Evolutionary conservation across 305 asterid species (phyloP), one percentile per base, ranked within the genome.

Genomic region (Fraxinus baroniana): DNA sequence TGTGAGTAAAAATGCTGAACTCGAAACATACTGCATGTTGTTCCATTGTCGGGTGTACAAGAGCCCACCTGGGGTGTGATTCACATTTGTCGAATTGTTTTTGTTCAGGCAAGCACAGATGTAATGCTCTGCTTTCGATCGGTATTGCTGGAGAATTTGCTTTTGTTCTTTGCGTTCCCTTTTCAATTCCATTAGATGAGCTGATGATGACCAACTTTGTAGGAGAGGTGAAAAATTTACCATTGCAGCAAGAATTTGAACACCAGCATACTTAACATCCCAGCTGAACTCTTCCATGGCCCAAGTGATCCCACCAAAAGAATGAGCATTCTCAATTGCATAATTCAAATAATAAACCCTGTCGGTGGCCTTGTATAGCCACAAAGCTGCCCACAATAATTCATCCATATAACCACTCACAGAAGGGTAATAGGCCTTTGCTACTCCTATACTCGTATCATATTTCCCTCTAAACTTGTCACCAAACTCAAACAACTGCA

Each of bases 301-400:
- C 98, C 98, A 94, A 75, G 94, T 93, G 88, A 89, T 89, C 90
- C 99, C 99, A 86, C 98, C 98, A 84, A 91, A 90, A 36, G 93
- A 76, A 4, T 74, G 2, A 30, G 91, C 98, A 28, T 93, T 94
- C 0, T 89, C 74, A 9, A 91, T 81, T 0, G 86, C 92, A 88
- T 94, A 95, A 78, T 92, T 91, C 79, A 94, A 85, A 87, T 86
- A 95, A n/a, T 39, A 39, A 39, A 39, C 46, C 46, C 46, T 39
- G 46, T 91, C 94, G 93, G 98, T 95, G 91, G 99, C 97, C 18
- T 86, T 94, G 79, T 95, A 87, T 3, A 95, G 89, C 99, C 99
- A 94, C 83, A 94, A 8, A 35, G 98, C 97, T 80, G 92, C 97
- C 99, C 99, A 94, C 80, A 95, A 82, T 90, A 95, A 44, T 44